Conservation (phyloP, 192 early-diverging fungal genomes). For the Rhizophlyctis rosea region DNA sequence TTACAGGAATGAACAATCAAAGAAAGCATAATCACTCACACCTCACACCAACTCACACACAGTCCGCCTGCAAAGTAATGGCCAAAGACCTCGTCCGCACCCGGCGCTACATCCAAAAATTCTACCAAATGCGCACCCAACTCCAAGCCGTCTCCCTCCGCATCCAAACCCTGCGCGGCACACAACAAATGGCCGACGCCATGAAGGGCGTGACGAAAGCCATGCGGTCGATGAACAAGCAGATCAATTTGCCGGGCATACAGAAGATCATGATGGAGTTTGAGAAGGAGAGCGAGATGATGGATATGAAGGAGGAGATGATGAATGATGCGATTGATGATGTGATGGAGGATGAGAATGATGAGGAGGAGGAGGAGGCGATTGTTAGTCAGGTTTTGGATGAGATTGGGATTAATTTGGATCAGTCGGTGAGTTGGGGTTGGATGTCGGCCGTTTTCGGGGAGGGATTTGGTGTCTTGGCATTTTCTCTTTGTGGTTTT, state of each 20-base stretch:
- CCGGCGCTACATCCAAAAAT: constrained; percentile 89
- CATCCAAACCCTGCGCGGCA: constrained; percentile 89
- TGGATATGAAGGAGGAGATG: constrained; percentile 99
- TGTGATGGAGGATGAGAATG: constrained; percentile 89
- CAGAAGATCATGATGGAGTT: constrained; percentile 98
- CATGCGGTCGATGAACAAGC: constrained; percentile 95
- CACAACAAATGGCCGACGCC: constrained; percentile 93
- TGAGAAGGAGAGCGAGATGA: constrained; percentile 87
- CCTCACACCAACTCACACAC: too few species aligned
- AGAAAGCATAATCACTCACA: too few species aligned
- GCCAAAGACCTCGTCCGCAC: constrained; percentile 97
- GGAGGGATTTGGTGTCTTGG: not conserved
- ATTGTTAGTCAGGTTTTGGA: constrained; percentile 94
- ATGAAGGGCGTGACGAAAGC: constrained; percentile 95
- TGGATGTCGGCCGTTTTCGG: not conserved
- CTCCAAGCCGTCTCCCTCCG: constrained; percentile 85
- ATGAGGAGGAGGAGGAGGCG: constrained; percentile 85
- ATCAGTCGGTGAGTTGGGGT: constrained; percentile 58
- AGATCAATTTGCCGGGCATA: constrained; percentile 91
- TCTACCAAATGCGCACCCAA: constrained; percentile 92
- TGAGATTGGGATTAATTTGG: constrained; percentile 86
- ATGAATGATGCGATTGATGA: constrained; percentile 98
- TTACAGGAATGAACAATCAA: too few species aligned
- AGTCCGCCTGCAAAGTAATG: constrained; percentile 91
- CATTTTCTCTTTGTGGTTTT: too few species aligned